phyloP scores from a whole-genome alignment of 306 rosid species.

The Comarum palustre region DNA sequence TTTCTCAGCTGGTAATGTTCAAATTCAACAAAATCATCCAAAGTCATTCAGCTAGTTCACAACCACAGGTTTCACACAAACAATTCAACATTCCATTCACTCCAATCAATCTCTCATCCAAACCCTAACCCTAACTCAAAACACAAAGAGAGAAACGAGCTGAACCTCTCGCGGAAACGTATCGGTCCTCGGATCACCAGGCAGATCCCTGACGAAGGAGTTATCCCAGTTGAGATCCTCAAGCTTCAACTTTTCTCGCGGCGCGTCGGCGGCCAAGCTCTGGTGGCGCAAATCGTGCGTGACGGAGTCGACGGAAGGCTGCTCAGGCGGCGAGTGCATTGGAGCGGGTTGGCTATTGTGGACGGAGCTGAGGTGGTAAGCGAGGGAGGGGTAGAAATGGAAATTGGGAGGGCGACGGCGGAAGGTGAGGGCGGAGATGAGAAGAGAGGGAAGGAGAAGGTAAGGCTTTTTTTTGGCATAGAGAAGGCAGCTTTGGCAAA shows the following conservation, averaged over 20 bases:
- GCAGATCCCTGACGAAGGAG: conserved; percentile 65
- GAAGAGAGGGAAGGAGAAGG: conserved; percentile 20
- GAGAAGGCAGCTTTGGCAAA: too few species aligned
- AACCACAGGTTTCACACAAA: not conserved
- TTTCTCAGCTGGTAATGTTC: not conserved
- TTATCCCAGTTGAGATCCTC: conserved; percentile 91
- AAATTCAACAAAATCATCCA: not conserved
- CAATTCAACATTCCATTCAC: not conserved
- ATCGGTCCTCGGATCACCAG: conserved; percentile 77
- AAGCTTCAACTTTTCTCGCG: conserved; percentile 36
- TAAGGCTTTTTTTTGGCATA: too few species aligned
- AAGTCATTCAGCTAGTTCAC: not conserved
- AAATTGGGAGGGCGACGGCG: conserved; percentile 34
- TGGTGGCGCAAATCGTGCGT: conserved; percentile 59
- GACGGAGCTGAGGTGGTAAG: conserved; percentile 32
- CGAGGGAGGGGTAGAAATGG: conserved; percentile 33
- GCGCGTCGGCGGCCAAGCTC: conserved; percentile 32
- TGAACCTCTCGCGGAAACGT: conserved; percentile 69
- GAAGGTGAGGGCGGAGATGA: conserved; percentile 26
- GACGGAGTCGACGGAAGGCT: conserved; percentile 58
- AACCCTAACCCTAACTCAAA: not conserved
- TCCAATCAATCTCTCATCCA: not conserved
- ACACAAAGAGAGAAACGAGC: not conserved
- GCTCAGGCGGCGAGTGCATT: conserved; percentile 55
- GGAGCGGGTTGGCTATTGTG: conserved; percentile 17